These are phyloP conservation scores for Aquilaria malaccensis DNA, from an alignment of 345 rosid species.

Conservation along the genomic window DNA sequence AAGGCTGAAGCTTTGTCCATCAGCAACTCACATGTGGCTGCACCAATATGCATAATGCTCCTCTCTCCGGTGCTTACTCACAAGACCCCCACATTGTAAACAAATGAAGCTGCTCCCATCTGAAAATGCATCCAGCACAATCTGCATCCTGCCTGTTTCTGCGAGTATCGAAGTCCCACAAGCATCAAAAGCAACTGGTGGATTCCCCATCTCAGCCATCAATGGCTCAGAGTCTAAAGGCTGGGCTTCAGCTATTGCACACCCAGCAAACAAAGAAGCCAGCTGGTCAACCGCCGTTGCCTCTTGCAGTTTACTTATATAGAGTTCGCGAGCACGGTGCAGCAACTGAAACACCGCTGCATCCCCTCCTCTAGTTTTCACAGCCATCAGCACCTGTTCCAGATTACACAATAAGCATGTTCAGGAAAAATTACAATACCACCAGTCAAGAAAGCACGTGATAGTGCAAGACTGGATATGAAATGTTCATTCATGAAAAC, in stretches of 20 bases:
- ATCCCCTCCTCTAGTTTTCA: conserved; percentile 69
- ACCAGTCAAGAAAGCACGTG: not conserved
- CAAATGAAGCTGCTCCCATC: conserved; percentile 97
- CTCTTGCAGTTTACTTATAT: conserved; percentile 44
- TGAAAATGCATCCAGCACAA: conserved; percentile 79
- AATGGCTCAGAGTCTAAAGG: conserved; percentile 34
- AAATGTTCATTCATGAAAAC: no score
- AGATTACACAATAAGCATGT: conserved; percentile 1
- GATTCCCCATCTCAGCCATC: conserved; percentile 6
- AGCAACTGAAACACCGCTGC: conserved; percentile 59
- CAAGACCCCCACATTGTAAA: conserved; percentile 90
- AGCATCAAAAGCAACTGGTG: conserved; percentile 25
- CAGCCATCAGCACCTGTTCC: conserved; percentile 75
- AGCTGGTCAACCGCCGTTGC: conserved; percentile 59
- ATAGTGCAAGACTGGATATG: no score
- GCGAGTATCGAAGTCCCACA: conserved; percentile 66
- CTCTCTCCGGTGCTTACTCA: conserved; percentile 76
- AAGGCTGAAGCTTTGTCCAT: not conserved
- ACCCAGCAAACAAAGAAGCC: conserved; percentile 86
- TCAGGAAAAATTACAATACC: conserved; percentile 1
- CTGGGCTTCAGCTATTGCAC: conserved; percentile 79
- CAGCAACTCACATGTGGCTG: conserved; percentile 30
- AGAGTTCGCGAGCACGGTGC: conserved; percentile 68
- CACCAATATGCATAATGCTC: conserved; percentile 93
- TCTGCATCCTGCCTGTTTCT: conserved; percentile 69